phyloP scores from a whole-genome alignment of 768 basidiomycete species.

The Russula ochroleuca region DNA sequence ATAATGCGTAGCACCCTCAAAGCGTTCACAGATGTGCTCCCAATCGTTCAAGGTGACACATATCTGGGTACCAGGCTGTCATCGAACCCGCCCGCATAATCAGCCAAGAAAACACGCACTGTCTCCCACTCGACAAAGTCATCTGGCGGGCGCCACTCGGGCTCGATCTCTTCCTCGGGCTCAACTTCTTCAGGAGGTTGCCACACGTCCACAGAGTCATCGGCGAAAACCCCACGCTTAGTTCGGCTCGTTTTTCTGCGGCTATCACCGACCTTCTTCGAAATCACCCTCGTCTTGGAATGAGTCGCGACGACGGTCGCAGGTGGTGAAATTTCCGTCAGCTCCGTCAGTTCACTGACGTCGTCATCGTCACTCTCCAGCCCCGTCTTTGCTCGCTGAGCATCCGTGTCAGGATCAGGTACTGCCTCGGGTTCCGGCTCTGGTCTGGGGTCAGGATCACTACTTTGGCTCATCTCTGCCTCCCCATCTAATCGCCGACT shows the following conservation, averaged over 20 bases:
- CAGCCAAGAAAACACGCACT: conserved; percentile 37
- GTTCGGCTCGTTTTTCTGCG: conserved; percentile 14
- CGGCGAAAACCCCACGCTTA: conserved; percentile 17
- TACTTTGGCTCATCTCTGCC: conserved; percentile 20
- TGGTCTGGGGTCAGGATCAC: conserved; percentile 9
- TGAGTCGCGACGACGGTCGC: conserved; percentile 29
- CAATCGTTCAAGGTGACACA: conserved; percentile 82
- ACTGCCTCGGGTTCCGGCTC: conserved; percentile 29
- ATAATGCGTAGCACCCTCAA: conserved; percentile 71
- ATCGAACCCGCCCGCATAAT: conserved; percentile 2
- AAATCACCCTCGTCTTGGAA: conserved; percentile 17
- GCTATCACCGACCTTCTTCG: conserved; percentile 15
- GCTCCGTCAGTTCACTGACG: conserved; percentile 72
- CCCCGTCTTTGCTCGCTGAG: conserved; percentile 42
- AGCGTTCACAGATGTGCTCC: conserved; percentile 72
- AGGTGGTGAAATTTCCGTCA: conserved; percentile 48
- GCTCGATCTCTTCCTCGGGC: conserved; percentile 27
- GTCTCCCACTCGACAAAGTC: conserved; percentile 90
- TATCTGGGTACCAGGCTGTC: conserved; percentile 46
- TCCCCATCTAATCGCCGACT: conserved; percentile 27
- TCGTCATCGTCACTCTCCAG: conserved; percentile 58
- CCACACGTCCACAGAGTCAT: conserved; percentile 16
- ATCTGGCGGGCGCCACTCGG: conserved; percentile 36
- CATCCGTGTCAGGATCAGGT: conserved; percentile 20
- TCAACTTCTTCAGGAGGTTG: conserved; percentile 26